Evolutionary conservation across 2,329 filamentous ascomycete genomes (phyloP), one percentile per base, ranked within the genome.

Genomic region (Eutypa lata): DNA sequence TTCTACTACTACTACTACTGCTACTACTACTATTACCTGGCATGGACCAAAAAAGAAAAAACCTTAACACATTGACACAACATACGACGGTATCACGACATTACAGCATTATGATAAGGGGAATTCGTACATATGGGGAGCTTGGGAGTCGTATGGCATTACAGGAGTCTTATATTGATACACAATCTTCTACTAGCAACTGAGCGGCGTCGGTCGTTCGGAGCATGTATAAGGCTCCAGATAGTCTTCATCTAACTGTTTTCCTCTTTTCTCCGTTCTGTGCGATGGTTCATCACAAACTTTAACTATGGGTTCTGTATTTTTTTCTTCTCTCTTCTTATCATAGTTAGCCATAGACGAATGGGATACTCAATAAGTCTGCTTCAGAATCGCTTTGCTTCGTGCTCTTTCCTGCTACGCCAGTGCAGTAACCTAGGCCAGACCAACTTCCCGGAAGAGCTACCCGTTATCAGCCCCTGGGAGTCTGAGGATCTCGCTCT

Each of bases 1-100:
- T 61, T 53, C 60, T 44, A n/a, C 42, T 6, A 31, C 26, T 6
- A 31, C 10, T 10, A 31, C 26, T 10, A 31, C 26, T 10, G 26
- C 26, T 10, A 10, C 26, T 31, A 10, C 26, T 42, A n/a, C 18
- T 19, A 11, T 42, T 21, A 10, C n/a, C 18, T 19, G 14, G 16
- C 38, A 13, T 21, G 16, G 11, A 21, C 19, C n/a, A 42, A 42
- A n/a, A 10, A 31, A 31, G 1, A 42, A 19, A 7, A 11, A 19
- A 42, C 16, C 2, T 42, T 42, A 19, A 19, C 38, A 42, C 38
- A 18, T 6, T 11, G 19, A 44, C 22, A 44, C 42, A 11, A 44
- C 19, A 24, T 26, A 44, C 22, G 42, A 44, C 19, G 11, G 11
- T 28, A 44, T 44, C 42, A 44, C 22, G 42, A 44, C n/a, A 44